A percentile compares a stretch with the other conserved stretches of the same genome.
These are phyloP conservation scores for Trichoderma brevicompactum DNA, from an alignment of 2,329 filamentous ascomycete genomes.

Conservation along the genomic window DNA sequence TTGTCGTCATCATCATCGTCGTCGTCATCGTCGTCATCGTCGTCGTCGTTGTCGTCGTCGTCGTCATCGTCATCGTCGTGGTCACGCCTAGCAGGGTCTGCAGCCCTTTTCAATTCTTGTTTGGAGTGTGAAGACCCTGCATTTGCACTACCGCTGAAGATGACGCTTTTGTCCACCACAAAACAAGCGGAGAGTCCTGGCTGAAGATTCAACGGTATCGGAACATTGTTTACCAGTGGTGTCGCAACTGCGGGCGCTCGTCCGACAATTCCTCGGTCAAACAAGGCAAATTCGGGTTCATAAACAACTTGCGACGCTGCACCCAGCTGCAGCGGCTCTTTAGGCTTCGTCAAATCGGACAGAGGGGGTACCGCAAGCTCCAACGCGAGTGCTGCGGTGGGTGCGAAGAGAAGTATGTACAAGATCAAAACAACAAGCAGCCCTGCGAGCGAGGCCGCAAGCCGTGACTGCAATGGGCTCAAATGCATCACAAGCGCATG, in stretches of 20 bases:
- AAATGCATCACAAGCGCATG: conserved; percentile 56
- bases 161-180: conserved; percentile 38
- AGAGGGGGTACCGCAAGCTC: conserved; percentile 54
- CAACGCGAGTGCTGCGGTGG: conserved; percentile 65
- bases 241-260: conserved; percentile 58
- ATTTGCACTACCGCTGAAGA: conserved; percentile 36
- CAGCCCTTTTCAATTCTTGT: conserved; percentile 26
- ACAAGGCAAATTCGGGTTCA: conserved; percentile 63
- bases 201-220: conserved; percentile 61
- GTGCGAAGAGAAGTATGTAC: conserved; percentile 63
- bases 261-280: conserved; percentile 67
- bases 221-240: conserved; percentile 66
- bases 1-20: background rate
- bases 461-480: conserved; percentile 72
- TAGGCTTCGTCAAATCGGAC: conserved; percentile 31
- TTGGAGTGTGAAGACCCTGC: conserved; percentile 28
- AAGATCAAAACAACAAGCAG: conserved; percentile 63
- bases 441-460: conserved; percentile 68
- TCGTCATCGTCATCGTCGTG: background rate
- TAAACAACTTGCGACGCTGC: conserved; percentile 46
- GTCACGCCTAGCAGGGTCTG: background rate
- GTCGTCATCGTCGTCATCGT: background rate
- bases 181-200: conserved; percentile 62
- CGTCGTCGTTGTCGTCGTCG: background rate
- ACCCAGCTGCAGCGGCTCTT: background rate